A percentile compares a stretch with the other conserved stretches of the same genome.
Conservation (phyloP, 2,329 filamentous ascomycete species). For the Nannizziopsis arthrosporioides region DNA sequence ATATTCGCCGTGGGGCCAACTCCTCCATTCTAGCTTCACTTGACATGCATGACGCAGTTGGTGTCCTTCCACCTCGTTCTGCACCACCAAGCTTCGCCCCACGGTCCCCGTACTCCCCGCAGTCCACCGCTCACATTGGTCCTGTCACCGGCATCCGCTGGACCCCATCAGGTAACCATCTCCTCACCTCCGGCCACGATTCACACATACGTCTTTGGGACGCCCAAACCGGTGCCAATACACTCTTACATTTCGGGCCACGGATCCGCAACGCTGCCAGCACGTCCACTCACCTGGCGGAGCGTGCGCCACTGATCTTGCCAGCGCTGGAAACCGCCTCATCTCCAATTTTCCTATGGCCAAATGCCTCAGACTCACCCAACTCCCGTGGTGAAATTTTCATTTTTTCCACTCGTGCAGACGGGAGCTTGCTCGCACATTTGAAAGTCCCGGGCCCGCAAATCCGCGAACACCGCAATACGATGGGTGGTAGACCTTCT, state of each 20-base stretch:
- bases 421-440: conserved; percentile 59
- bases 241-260: conserved; percentile 76
- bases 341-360: conserved; percentile 57
- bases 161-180: conserved; percentile 64
- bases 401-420: conserved; percentile 58
- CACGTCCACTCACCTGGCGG: conserved; percentile 46
- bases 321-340: conserved; percentile 45
- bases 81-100: conserved; percentile 20
- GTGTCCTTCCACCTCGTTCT: conserved; percentile 40
- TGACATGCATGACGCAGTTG: conserved; percentile 72
- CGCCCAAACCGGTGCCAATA: conserved; percentile 67
- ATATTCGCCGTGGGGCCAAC: conserved; percentile 58
- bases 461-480: conserved; percentile 24
- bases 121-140: conserved; percentile 57
- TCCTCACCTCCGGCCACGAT: conserved; percentile 76
- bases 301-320: conserved; percentile 50
- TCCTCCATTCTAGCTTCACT: conserved; percentile 64
- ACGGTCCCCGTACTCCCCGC: conserved; percentile 35
- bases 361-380: conserved; percentile 57
- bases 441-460: conserved; percentile 52
- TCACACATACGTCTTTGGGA: conserved; percentile 80
- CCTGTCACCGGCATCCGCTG: conserved; percentile 76
- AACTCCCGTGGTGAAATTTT: conserved; percentile 58
- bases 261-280: conserved; percentile 54
- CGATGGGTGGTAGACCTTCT: conserved; percentile 25